Base-by-base conservation (phyloP, 306 rosid species). In the Cucurbita maxima region DNA sequence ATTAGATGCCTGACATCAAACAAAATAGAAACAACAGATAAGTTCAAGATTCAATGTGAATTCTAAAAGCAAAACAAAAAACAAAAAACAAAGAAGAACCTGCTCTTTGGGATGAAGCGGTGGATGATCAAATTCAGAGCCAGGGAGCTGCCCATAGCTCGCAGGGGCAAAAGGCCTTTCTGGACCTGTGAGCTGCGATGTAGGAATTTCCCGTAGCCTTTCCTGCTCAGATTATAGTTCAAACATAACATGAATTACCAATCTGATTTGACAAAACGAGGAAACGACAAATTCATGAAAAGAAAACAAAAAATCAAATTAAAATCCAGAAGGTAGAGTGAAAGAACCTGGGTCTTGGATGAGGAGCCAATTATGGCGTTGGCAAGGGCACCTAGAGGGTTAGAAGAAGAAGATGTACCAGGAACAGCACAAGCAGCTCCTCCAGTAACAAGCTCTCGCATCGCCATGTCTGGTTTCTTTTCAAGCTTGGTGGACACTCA, bases 331-430 rank as follows among this genome's bases (percentile, higher is more conserved):
- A 50, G 37, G 22, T 4, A 25, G 6, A 44, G 37, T 34, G 38
- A 20, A 10, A 7, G 22, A 15, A 88, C 95, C 91, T 91, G 89
- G n/a, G 86, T 86, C 80, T 91, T 91, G 52, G 96, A 87, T 19
- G 96, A 89, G 61, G 96, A 85, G 56, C 92, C 95, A 41, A 85
- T 11, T 48, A 95, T 86, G 16, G 85, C 85, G 86, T 85, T 91
- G 80, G 99, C 99, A 60, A 95, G 90, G 79, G 91, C 83, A 41
- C 90, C 96, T 5, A 95, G 83, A 44, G 99, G 99, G 78, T 95
- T 95, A 37, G 90, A 76, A 43, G 90, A 72, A 37, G 98, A 88
- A 36, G 96, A 81, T 2, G 97, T 84, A 25, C 89, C 82, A 0
- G 96, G 91, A 75, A 89, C 99, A 3, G 91, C 88, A 51, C 99